Conservation (phyloP, 2,329 filamentous ascomycete genomes). For the Magnaporthiopsis poae region DNA sequence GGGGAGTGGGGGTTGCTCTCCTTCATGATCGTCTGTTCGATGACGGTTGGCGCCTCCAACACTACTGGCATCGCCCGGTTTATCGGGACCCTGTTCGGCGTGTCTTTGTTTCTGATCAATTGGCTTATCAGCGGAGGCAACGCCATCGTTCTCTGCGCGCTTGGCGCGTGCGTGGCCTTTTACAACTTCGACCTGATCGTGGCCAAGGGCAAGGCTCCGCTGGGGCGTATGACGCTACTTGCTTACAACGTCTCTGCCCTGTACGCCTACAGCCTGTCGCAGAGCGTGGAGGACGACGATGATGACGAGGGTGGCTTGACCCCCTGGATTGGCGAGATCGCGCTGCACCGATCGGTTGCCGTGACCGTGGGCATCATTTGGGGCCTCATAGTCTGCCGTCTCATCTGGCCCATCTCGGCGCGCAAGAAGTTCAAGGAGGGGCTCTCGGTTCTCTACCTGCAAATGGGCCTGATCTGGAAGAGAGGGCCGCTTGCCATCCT, state of each 20-base stretch:
- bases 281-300: constrained; percentile 68
- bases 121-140: constrained; percentile 73
- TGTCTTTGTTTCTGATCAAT: constrained; percentile 60
- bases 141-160: constrained; percentile 62
- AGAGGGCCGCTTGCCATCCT: constrained; percentile 75
- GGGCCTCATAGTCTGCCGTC: constrained; percentile 79
- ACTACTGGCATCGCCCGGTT: constrained; percentile 83
- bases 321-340: constrained; percentile 80
- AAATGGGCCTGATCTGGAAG: constrained; percentile 94
- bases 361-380: constrained; percentile 82
- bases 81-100: constrained; percentile 74
- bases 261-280: constrained; percentile 83
- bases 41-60: constrained; percentile 94
- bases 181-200: constrained; percentile 87
- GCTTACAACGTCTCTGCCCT: constrained; percentile 93
- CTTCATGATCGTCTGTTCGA: constrained; percentile 96
- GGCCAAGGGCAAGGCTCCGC: constrained; percentile 70
- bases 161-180: constrained; percentile 72
- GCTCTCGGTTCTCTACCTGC: constrained; percentile 79
- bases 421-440: constrained; percentile 81
- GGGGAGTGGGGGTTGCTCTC: constrained; percentile 94
- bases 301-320: constrained; percentile 79
- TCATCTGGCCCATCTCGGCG: constrained; percentile 91
- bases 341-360: constrained; percentile 74
- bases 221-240: constrained; percentile 86